Evolutionary conservation across 2,329 filamentous ascomycete species (phyloP).

Genomic region (Trichoderma sp.): DNA sequence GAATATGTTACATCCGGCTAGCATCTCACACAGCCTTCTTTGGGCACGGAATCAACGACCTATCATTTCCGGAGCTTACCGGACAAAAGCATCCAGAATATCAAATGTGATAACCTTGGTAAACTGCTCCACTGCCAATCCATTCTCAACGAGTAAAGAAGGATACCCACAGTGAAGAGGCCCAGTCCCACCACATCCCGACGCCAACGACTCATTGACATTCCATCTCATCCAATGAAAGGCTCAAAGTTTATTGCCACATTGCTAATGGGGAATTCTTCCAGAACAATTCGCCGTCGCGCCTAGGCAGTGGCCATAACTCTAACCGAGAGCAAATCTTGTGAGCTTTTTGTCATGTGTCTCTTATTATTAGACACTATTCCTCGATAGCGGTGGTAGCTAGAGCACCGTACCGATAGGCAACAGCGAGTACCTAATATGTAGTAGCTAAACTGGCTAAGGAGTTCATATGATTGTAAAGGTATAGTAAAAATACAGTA

Average conservation of each 20-base stretch:
- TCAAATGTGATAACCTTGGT: not conserved
- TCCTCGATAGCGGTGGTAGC: not conserved
- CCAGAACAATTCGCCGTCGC: conserved; percentile 17
- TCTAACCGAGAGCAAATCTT: not conserved
- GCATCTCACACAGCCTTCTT: not conserved
- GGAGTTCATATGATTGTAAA: too few relatives aligned
- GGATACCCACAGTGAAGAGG: not conserved
- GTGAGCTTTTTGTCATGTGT: not conserved
- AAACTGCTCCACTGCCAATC: not conserved
- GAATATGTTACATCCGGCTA: not conserved
- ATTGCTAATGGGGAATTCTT: conserved; percentile 17
- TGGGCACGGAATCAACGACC: not conserved
- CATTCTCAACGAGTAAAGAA: not conserved
- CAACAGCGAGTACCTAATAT: too few relatives aligned
- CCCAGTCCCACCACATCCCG: conserved; percentile 10
- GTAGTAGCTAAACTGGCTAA: too few relatives aligned
- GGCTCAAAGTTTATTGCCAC: conserved; percentile 8
- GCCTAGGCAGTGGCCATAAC: not conserved
- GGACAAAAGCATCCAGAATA: not conserved
- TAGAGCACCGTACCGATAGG: too few relatives aligned
- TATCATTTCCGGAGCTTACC: conserved; percentile 23
- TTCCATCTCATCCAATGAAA: not conserved
- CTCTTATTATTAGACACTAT: not conserved
- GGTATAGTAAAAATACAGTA: too few relatives aligned
- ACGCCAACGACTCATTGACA: conserved; percentile 16